Conservation (phyloP, 768 basidiomycete species). For the Tylopilus cervinicoccineus region DNA sequence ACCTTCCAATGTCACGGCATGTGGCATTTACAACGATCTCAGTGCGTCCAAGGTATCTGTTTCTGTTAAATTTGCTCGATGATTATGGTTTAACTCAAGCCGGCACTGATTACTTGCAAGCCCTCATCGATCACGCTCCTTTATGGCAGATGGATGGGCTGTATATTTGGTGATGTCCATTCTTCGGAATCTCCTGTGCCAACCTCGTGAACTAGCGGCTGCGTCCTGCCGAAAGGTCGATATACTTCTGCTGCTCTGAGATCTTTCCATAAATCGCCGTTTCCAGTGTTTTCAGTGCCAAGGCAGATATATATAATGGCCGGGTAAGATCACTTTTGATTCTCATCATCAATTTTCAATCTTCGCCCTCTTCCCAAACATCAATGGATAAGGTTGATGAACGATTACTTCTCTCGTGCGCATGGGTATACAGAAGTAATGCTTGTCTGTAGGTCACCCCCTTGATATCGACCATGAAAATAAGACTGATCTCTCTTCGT, state of each 20-base stretch:
- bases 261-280: too few relatives aligned
- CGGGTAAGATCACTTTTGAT: too few relatives aligned
- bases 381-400: neutral
- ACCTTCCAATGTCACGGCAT: neutral
- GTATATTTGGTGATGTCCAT: too few relatives aligned
- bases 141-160: too few relatives aligned
- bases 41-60: neutral
- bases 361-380: neutral
- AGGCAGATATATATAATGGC: neutral
- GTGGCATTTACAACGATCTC: neutral
- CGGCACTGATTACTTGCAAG: neutral
- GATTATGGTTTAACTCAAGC: neutral
- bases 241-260: too few relatives aligned
- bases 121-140: neutral
- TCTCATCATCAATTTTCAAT: too few relatives aligned
- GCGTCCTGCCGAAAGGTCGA: too few relatives aligned
- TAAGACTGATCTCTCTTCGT: conserved; percentile 1
- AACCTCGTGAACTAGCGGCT: too few relatives aligned
- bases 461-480: neutral
- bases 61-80: neutral
- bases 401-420: neutral
- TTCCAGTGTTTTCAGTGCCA: neutral
- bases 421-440: neutral
- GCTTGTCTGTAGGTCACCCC: neutral
- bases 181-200: too few relatives aligned